A percentile compares a stretch with the other conserved stretches of the same genome.
Conservation (phyloP, 2,329 filamentous ascomycete species). For the Colletotrichum sublineola region DNA sequence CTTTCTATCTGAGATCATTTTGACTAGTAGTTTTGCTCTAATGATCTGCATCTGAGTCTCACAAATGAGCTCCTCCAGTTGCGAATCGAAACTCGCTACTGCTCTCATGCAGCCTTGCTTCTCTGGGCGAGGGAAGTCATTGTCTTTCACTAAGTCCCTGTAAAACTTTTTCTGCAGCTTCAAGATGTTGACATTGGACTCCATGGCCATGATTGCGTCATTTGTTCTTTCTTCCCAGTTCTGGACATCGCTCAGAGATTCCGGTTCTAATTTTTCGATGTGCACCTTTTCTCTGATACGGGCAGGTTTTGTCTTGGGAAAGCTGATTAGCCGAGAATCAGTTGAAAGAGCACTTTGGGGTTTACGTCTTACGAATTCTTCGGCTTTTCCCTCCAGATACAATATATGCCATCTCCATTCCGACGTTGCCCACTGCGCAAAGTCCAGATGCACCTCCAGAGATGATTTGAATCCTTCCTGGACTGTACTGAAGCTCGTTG, state of each 20-base stretch:
- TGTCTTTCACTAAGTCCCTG: constrained; percentile 52
- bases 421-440: constrained; percentile 39
- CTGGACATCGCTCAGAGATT: constrained; percentile 51
- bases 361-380: constrained; percentile 44
- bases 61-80: constrained; percentile 20
- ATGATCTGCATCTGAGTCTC: constrained; percentile 25
- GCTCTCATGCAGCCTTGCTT: neutral
- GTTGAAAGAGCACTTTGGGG: constrained; percentile 39
- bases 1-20: constrained; percentile 18
- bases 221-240: constrained; percentile 54
- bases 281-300: constrained; percentile 5
- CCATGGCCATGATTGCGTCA: constrained; percentile 52
- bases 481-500: constrained; percentile 48
- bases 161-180: constrained; percentile 49
- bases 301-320: constrained; percentile 2
- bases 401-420: constrained; percentile 45
- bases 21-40: neutral
- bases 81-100: neutral
- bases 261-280: neutral
- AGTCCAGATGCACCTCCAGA: neutral
- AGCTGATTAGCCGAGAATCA: too few species aligned
- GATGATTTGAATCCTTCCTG: constrained; percentile 48
- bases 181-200: constrained; percentile 55
- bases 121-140: neutral
- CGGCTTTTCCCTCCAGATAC: constrained; percentile 35